Evolutionary conservation across 305 asterid genomes (phyloP).

Genomic region (Euphrasia arctica): DNA sequence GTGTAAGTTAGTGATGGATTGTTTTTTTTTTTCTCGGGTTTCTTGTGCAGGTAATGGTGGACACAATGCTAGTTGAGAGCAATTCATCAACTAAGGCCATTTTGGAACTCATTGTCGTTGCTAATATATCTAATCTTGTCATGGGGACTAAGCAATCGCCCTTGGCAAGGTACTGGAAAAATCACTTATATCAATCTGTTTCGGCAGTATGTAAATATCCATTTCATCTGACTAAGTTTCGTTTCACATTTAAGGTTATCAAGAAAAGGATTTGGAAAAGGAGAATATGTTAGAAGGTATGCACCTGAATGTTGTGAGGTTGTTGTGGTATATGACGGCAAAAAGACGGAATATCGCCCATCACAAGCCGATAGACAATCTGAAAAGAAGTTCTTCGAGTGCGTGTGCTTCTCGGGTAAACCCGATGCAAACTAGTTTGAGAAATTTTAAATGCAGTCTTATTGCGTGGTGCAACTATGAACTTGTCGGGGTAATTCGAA

Average conservation of each 20-base stretch:
- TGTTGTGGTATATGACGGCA: conserved; percentile 43
- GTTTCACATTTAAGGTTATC: conserved; percentile 40
- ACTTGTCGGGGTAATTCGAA: no score
- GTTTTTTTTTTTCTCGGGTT: no score
- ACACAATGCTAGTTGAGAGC: conserved; percentile 85
- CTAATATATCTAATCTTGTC: conserved; percentile 56
- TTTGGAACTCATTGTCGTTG: conserved; percentile 57
- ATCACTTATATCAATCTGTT: no score
- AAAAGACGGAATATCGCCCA: conserved; percentile 29
- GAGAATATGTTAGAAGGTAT: conserved; percentile 60
- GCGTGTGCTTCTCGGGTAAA: conserved; percentile 63
- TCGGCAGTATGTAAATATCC: no score
- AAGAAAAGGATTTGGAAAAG: conserved; percentile 49
- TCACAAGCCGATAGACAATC: conserved; percentile 28
- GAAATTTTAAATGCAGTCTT: no score
- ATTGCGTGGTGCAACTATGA: no score
- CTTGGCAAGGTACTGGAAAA: conserved; percentile 36
- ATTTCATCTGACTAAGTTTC: no score
- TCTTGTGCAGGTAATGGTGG: conserved; percentile 53
- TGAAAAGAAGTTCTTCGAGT: conserved; percentile 58
- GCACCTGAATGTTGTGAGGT: conserved; percentile 74
- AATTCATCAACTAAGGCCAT: conserved; percentile 63
- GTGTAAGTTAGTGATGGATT: no score
- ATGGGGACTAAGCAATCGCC: conserved; percentile 63
- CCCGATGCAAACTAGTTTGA: conserved; percentile 9